These are phyloP conservation scores for Silene conica DNA, from an alignment of 148 eudicot genomes.

Conservation along the genomic window DNA sequence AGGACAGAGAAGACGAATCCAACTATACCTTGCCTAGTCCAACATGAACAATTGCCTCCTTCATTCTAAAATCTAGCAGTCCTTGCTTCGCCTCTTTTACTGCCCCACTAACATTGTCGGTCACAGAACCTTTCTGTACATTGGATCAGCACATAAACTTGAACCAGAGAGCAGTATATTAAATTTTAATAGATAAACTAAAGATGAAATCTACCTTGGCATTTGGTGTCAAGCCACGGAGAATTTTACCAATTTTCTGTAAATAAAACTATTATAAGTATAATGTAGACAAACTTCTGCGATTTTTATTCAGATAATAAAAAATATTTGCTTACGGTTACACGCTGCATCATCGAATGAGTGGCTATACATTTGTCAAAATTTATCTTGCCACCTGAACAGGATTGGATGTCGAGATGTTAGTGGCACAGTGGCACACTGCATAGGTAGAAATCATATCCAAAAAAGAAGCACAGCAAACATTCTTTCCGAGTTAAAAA, in stretches of 20 bases:
- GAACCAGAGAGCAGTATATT: background rate
- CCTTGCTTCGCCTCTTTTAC: slow-evolving; percentile 74
- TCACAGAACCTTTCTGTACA: slow-evolving; percentile 77
- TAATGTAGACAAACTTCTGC: background rate
- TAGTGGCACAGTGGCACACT: background rate
- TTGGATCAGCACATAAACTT: slow-evolving; percentile 6
- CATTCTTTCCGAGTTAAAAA: background rate
- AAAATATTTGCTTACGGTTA: slow-evolving; percentile 51
- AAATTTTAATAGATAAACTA: background rate
- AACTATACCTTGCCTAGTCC: slow-evolving; percentile 78
- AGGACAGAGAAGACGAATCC: background rate
- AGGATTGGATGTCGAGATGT: slow-evolving; percentile 11
- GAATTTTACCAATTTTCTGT: slow-evolving; percentile 66
- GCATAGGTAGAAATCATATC: background rate
- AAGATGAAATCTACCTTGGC: slow-evolving; percentile 45
- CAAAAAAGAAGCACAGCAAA: slow-evolving; percentile 3
- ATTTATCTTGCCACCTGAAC: slow-evolving; percentile 55
- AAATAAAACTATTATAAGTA: background rate
- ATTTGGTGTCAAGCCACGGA: slow-evolving; percentile 73
- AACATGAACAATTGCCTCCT: slow-evolving; percentile 92
- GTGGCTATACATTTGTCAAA: slow-evolving; percentile 93
- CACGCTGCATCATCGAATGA: slow-evolving; percentile 69
- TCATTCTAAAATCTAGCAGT: slow-evolving; percentile 62
- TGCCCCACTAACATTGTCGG: slow-evolving; percentile 65
- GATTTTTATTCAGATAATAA: background rate